Conservation (phyloP, 768 basidiomycete genomes). For the Phylloporus rhodoxanthus region DNA sequence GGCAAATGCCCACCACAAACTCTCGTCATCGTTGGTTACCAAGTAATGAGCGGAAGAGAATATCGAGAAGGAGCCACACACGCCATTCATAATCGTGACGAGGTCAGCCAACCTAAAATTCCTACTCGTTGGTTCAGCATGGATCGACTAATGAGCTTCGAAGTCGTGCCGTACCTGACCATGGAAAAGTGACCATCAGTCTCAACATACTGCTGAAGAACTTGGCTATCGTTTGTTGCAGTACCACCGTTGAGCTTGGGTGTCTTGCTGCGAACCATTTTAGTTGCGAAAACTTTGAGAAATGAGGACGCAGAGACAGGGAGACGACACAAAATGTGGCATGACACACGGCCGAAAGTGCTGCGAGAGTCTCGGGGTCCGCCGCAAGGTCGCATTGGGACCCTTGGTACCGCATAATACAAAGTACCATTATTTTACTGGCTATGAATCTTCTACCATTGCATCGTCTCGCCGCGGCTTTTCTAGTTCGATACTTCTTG, state of each 20-base stretch:
- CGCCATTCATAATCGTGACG: slow-evolving; percentile 98
- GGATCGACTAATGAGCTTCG: slow-evolving; percentile 10
- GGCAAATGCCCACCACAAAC: slow-evolving; percentile 80
- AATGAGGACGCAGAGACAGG: slow-evolving; percentile 3
- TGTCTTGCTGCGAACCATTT: slow-evolving; percentile 29
- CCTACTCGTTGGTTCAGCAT: slow-evolving; percentile 37
- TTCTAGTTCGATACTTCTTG: slow-evolving; percentile 64
- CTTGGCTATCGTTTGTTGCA: slow-evolving; percentile 23
- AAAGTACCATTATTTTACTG: not conserved
- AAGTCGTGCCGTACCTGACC: slow-evolving; percentile 60
- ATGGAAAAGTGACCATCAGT: slow-evolving; percentile 96
- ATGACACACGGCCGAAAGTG: slow-evolving; percentile 6
- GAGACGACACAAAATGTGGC: slow-evolving; percentile 30
- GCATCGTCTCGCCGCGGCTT: slow-evolving; percentile 38
- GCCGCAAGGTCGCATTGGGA: slow-evolving; percentile 2
- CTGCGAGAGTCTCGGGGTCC: slow-evolving; percentile 13
- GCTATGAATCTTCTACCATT: slow-evolving; percentile 37
- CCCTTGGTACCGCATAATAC: slow-evolving; percentile 17
- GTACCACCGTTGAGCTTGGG: slow-evolving; percentile 18
- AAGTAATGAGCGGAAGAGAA: slow-evolving; percentile 92
- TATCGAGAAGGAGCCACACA: slow-evolving; percentile 94
- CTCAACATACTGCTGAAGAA: slow-evolving; percentile 77
- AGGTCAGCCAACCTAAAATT: slow-evolving; percentile 98
- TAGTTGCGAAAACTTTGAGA: slow-evolving; percentile 1
- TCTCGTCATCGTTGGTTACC: slow-evolving; percentile 66